phyloP scores from a whole-genome alignment of 2,329 filamentous ascomycete genomes.

The Penicillium polonicum region DNA sequence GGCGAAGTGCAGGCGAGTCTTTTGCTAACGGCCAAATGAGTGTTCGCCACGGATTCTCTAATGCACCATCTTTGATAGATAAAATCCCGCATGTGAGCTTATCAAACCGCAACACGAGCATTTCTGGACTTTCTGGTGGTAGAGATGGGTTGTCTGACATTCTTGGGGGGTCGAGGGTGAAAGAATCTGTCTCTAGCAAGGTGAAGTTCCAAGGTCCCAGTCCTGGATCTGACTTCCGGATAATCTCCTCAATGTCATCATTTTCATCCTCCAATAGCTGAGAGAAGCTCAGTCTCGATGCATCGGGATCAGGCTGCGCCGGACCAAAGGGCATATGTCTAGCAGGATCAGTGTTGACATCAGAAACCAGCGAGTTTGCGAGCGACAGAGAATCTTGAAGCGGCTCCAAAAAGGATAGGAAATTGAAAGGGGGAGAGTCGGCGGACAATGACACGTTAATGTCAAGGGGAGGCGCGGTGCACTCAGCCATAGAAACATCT shows the following conservation, averaged over 20 bases:
- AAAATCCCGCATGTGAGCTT: conserved; percentile 67
- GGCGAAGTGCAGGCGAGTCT: conserved; percentile 63
- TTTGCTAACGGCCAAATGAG: conserved; percentile 67
- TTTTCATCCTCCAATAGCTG: conserved; percentile 38
- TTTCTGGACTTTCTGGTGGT: conserved; percentile 56
- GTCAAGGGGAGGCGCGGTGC: not conserved
- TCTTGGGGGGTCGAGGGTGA: conserved; percentile 36
- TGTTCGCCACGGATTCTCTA: conserved; percentile 70
- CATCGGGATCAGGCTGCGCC: conserved; percentile 8
- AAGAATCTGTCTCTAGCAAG: conserved; percentile 38
- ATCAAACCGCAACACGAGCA: conserved; percentile 63
- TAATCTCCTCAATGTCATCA: conserved; percentile 58
- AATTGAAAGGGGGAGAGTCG: conserved; percentile 17
- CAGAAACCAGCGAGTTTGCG: conserved; percentile 14
- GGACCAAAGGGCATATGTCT: conserved; percentile 1
- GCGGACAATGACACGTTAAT: conserved; percentile 17
- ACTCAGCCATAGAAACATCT: conserved; percentile 7
- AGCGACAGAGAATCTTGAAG: conserved; percentile 16
- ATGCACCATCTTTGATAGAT: conserved; percentile 67
- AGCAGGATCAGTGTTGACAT: not conserved
- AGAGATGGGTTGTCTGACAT: conserved; percentile 52
- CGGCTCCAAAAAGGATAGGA: conserved; percentile 21
- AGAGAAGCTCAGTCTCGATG: conserved; percentile 31
- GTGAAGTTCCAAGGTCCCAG: conserved; percentile 39
- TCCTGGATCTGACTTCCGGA: conserved; percentile 40